Conservation (phyloP, 2,329 filamentous ascomycete genomes). For the Colletotrichum liaoningense region DNA sequence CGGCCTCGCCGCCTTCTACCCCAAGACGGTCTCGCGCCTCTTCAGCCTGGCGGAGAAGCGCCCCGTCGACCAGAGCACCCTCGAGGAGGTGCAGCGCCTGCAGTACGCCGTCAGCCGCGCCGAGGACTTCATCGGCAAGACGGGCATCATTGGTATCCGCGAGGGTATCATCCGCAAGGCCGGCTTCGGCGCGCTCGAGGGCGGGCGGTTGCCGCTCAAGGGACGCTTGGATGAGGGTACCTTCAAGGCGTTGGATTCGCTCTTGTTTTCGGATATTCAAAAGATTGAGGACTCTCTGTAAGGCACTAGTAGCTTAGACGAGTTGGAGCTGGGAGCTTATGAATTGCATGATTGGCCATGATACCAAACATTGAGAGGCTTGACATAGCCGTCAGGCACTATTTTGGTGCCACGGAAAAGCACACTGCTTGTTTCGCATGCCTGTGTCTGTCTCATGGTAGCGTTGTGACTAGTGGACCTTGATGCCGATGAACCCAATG, state of each 20-base stretch:
- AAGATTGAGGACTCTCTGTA: constrained; percentile 35
- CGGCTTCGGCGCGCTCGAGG: constrained; percentile 67
- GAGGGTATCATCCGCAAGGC: constrained; percentile 69
- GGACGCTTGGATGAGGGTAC: constrained; percentile 66
- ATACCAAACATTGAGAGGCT: background rate
- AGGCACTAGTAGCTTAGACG: background rate
- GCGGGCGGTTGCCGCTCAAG: constrained; percentile 68
- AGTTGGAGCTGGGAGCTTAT: background rate
- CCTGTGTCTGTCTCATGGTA: background rate
- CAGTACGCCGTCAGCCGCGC: constrained; percentile 71
- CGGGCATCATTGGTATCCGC: constrained; percentile 73
- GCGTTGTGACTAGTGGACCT: background rate
- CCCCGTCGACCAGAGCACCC: constrained; percentile 51
- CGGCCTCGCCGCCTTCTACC: constrained; percentile 73
- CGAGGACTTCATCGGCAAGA: constrained; percentile 71
- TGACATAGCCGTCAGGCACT: background rate
- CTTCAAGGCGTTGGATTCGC: constrained; percentile 44
- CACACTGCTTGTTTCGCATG: background rate
- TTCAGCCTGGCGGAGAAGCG: constrained; percentile 58
- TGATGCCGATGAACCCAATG: background rate
- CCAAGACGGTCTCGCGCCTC: constrained; percentile 69
- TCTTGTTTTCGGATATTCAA: constrained; percentile 33
- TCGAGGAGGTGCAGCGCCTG: constrained; percentile 65
- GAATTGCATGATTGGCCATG: constrained; percentile 15
- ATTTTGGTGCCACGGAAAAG: background rate